phyloP scores from a whole-genome alignment of 345 rosid genomes.

The Salix exigua region DNA sequence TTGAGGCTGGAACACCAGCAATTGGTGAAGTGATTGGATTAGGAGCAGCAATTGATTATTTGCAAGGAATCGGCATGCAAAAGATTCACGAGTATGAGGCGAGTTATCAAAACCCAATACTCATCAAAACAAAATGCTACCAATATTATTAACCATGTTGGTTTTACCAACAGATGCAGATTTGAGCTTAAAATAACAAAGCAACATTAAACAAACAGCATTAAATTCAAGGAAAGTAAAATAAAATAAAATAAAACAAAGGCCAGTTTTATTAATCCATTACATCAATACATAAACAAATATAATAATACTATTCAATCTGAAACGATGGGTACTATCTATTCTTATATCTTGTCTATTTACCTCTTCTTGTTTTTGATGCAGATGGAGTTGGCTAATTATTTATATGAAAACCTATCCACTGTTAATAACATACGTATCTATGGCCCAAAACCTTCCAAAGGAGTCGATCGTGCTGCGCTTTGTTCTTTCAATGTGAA shows the following conservation, averaged over 20 bases:
- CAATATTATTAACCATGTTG: too few species aligned
- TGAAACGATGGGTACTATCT: too few species aligned
- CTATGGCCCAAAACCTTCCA: constrained; percentile 84
- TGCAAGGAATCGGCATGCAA: constrained; percentile 74
- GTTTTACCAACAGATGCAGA: too few species aligned
- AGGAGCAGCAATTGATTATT: constrained; percentile 93
- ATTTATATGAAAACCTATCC: constrained; percentile 66
- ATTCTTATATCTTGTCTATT: background rate
- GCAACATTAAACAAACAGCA: too few species aligned
- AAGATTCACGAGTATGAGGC: constrained; percentile 88
- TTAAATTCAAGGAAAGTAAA: too few species aligned
- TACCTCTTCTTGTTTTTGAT: background rate
- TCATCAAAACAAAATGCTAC: too few species aligned
- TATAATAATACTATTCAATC: too few species aligned
- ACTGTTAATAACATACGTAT: constrained; percentile 58
- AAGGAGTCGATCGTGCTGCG: constrained; percentile 53
- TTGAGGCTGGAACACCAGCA: constrained; percentile 99
- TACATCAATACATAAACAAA: too few species aligned
- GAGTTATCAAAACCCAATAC: background rate
- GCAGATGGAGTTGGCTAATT: constrained; percentile 63
- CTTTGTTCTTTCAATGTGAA: constrained; percentile 89
- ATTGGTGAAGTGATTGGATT: constrained; percentile 93
- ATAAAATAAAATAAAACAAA: too few species aligned
- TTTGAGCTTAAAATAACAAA: too few species aligned
- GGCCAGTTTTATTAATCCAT: too few species aligned